These are phyloP conservation scores for Arthrobotrys iridis DNA, from an alignment of 2,329 filamentous ascomycete species.

Conservation along the genomic window DNA sequence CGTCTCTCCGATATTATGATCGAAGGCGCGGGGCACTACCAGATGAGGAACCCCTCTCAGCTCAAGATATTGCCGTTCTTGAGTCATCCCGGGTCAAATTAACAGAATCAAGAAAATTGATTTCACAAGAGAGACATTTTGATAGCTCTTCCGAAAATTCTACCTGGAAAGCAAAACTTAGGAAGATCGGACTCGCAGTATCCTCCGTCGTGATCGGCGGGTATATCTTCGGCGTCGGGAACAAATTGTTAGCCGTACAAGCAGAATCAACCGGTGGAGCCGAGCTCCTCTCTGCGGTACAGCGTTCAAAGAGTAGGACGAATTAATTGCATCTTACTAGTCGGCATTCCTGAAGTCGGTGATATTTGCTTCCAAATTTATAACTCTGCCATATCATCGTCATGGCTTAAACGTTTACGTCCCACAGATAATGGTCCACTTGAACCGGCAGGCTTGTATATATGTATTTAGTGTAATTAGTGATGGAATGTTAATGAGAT, in stretches of 20 bases:
- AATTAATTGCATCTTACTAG: not conserved
- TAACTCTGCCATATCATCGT: not conserved
- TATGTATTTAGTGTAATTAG: conserved; percentile 31
- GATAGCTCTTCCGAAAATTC: not conserved
- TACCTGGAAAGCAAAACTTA: not conserved
- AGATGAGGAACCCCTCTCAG: conserved; percentile 47
- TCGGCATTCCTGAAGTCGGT: not conserved
- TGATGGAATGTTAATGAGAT: not conserved
- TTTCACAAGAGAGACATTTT: not conserved
- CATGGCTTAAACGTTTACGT: not conserved
- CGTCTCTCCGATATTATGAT: conserved; percentile 48
- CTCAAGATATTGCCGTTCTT: conserved; percentile 32
- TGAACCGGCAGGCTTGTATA: conserved; percentile 6
- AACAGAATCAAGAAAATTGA: not conserved
- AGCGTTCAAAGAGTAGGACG: conserved; percentile 6
- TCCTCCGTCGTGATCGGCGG: conserved; percentile 15
- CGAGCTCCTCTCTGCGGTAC: conserved; percentile 44
- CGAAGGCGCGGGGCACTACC: conserved; percentile 27
- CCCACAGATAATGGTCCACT: not conserved
- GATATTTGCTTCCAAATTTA: not conserved
- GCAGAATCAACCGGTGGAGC: conserved; percentile 30
- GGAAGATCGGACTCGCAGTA: not conserved
- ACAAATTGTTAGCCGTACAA: conserved; percentile 30
- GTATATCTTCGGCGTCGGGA: conserved; percentile 34
- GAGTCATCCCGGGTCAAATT: conserved; percentile 23